Conservation (phyloP, 2,329 filamentous ascomycete species). For the Aspergillus ruber region DNA sequence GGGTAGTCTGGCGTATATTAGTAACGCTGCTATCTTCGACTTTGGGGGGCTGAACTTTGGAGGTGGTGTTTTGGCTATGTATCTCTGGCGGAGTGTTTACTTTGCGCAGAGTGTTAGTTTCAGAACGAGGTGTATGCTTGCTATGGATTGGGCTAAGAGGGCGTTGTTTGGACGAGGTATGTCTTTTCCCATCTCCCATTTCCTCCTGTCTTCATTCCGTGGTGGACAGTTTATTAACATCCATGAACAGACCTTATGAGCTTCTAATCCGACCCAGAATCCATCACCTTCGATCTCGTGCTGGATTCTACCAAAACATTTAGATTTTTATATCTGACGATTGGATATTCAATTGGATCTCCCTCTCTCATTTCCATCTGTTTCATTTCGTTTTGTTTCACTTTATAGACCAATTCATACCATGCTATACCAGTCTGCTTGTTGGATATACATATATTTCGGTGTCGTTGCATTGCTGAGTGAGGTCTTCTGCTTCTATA, state of each 20-base stretch:
- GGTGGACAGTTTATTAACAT: not conserved
- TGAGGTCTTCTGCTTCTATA: too few species aligned
- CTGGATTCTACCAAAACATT: too few species aligned
- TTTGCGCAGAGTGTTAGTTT: slow-evolving; percentile 97
- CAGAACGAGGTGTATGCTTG: slow-evolving; percentile 76
- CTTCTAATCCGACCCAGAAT: slow-evolving; percentile 30
- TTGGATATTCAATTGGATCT: too few species aligned
- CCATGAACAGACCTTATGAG: slow-evolving; percentile 46
- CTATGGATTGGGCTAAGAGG: slow-evolving; percentile 99
- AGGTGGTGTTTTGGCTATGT: slow-evolving; percentile 86
- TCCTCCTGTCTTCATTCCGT: not conserved
- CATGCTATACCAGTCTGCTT: too few species aligned
- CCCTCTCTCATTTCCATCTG: too few species aligned
- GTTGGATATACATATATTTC: too few species aligned
- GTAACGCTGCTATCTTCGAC: slow-evolving; percentile 94
- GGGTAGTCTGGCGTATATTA: slow-evolving; percentile 87
- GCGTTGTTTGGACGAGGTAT: slow-evolving; percentile 90
- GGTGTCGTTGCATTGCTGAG: too few species aligned
- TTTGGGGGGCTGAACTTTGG: slow-evolving; percentile 69
- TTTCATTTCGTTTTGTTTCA: too few species aligned
- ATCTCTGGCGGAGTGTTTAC: slow-evolving; percentile 92
- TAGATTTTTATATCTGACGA: too few species aligned
- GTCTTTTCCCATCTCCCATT: slow-evolving; percentile 27
- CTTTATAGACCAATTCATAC: too few species aligned
- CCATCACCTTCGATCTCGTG: too few species aligned